Base-by-base conservation (phyloP, 768 basidiomycete genomes). In the Scleroderma bovista region DNA sequence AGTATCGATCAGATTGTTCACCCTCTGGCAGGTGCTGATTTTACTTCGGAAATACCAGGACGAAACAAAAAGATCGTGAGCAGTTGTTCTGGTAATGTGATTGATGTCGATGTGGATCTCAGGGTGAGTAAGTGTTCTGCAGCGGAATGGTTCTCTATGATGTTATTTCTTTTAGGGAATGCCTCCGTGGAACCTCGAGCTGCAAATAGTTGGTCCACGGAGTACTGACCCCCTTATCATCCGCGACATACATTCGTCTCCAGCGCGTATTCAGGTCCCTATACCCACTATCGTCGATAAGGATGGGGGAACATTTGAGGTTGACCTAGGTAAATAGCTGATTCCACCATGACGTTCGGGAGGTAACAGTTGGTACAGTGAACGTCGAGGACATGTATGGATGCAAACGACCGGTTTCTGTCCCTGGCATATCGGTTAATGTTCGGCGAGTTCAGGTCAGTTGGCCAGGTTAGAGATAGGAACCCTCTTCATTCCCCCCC, bases 1-100 rank as follows among this genome's bases (percentile, higher is more conserved):
- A 81, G 80, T 51, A 90, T 94, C 57, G 83, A 89, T 49, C 90
- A 95, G 67, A 75, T 88, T 33, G 88, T 97, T 32, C 93, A 96
- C 65, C 93, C 94, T 1, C 73, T 90, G 36, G 93, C 93, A 0
- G 77, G 80, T 33, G 91, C 86, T 2, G 80, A 85, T 52, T 90
- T 93, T 56, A 72, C 75, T n/a, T 60, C 71, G 24, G 60, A 65
- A 48, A 60, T 66, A 17, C 67, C 71, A 23, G 71, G 69, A 36
- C 69, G 75, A 46, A 75, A 75, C 36, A 83, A 75, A 63, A 74
- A 73, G 53, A 74, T 69, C 36, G 75, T 88, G 52, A 88, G 75
- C 63, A 92, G 82, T 50, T 97, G 94, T 62, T 84, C 84, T 19
- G 92, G 91, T 1, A 78, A 78, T 56, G 69, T 70, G 5, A 83